Base-by-base conservation (phyloP, 2,329 filamentous ascomycete genomes). In the Sphaceloma murrayae region DNA sequence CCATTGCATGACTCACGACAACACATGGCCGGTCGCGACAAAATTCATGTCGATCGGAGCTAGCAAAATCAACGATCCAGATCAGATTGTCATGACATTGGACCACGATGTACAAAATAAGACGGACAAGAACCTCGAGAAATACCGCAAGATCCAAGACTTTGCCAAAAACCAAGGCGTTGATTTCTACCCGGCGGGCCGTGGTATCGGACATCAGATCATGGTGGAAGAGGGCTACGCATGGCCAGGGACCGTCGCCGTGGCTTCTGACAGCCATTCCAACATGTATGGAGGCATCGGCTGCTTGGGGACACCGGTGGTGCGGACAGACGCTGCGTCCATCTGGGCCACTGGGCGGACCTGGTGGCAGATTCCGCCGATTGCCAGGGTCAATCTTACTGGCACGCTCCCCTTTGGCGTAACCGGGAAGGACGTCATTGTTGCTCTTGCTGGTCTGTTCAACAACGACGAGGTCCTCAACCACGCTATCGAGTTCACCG, bases 31-130 rank as follows among this genome's bases (percentile, higher is more conserved):
- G 0, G 77, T 91, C 0, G 77, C 78, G 0, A 65, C 74, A 48
- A 91, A 89, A 63, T 89, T 88, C 66, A 83, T 85, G 77, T 79
- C 78, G 8, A 88, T 88, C 51, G 85, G 85, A 11, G 85, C 85
- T 1, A 75, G 80, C 34, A 77, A 78, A 58, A 73, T 94, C 56
- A 72, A 85, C 53, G 67, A 88, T 59, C 73, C 72, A 2, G 65
- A 70, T 14, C 87, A 94, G 65, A 68, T 91, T 19, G 83, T 94
- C 14, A 80, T 91, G 69, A 82, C 85, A 0, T 65, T 94, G 2
- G 87, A 94, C 56, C 88, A 94, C 58, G 85, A 94, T 54, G 83
- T 94, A 0, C 85, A 93, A 58, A 91, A 93, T 62, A 84, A 80
- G 62, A 77, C 68, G 46, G 79, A 84, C 49, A 67, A 75, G 51